Evolutionary conservation across 2,329 filamentous ascomycete genomes (phyloP), one percentile per base, ranked within the genome.

Genomic region (Colletotrichum sp.): DNA sequence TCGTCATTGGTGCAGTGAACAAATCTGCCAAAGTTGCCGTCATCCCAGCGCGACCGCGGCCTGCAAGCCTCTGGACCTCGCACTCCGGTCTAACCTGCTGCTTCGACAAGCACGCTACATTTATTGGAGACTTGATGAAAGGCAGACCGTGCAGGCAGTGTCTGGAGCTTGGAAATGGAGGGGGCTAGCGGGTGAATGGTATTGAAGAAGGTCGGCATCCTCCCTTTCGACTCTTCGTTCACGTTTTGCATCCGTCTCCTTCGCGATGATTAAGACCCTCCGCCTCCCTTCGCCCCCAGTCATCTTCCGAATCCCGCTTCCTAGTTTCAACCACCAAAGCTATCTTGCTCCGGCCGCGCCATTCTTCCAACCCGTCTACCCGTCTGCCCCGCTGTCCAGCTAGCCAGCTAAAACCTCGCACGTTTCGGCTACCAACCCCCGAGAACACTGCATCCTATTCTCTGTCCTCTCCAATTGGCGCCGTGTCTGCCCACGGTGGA

Each of bases 1-100:
- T 9, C 48, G 1, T 1, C 2, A 24, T 55, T 2, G 48, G 9
- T 3, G 18, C 48, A 4, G 18, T 55, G 12, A 0, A 24, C 4
- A 55, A 18, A 2, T 1, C 2, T 0, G 48, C 48, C 2, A 55
- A 7, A 55, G 18, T 1, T 24, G n/a, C 48, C n/a, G 48, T 24
- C 5, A 14, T 10, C 24, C 18, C 48, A 55, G 0, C 48, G n/a
- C 1, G 48, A 24, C 48, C 18, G 48, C 0, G 2, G 10, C 24
- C 48, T 24, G 18, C 48, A 14, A 16, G 48, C 3, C 48, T 16
- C 48, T 1, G 13, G 4, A n/a, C 18, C 48, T 55, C 18, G 9
- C n/a, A 24, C 2, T 16, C n/a, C 48, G n/a, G 24, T 2, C 48
- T 55, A 24, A 3, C n/a, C 12, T 26, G 21, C 52, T 55, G 16